Conservation (phyloP, 2,329 filamentous ascomycete species). For the Aspergillus sp. region DNA sequence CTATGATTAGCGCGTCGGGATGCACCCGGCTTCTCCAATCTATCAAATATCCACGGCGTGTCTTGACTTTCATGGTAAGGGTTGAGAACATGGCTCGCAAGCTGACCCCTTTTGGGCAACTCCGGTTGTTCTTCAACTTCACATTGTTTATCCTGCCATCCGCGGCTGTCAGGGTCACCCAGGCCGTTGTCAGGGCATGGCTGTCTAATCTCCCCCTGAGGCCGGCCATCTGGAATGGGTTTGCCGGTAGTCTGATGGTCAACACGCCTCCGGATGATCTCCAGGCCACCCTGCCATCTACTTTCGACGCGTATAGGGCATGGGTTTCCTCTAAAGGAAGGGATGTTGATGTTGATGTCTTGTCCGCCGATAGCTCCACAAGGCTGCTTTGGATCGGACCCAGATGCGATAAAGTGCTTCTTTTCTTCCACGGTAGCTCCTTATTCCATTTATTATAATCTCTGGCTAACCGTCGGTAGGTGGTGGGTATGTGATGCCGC, state of each 20-base stretch:
- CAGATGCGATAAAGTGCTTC: constrained; percentile 14
- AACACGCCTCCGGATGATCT: constrained; percentile 11
- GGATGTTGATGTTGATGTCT: constrained; percentile 1
- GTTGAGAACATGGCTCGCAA: neutral
- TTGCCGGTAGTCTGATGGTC: constrained; percentile 13
- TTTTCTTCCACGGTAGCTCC: constrained; percentile 22
- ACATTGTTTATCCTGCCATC: neutral
- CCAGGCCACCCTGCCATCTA: constrained; percentile 19
- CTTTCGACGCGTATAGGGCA: constrained; percentile 15
- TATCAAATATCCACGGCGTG: too few species aligned
- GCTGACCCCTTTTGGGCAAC: neutral
- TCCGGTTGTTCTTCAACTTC: neutral
- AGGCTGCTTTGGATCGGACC: constrained; percentile 18
- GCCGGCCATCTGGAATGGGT: neutral
- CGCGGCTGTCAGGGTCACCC: neutral
- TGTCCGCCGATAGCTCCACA: constrained; percentile 8
- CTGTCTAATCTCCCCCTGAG: neutral
- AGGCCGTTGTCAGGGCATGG: neutral
- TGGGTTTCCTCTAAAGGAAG: constrained; percentile 8
- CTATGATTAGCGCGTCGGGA: neutral
- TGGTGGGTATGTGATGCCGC: constrained; percentile 25
- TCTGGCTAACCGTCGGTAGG: constrained; percentile 8
- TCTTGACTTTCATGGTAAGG: neutral
- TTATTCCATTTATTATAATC: neutral
- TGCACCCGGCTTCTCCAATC: neutral